Evolutionary conservation across 306 rosid species (phyloP).

Genomic region (Oxytropis ochrocephala): DNA sequence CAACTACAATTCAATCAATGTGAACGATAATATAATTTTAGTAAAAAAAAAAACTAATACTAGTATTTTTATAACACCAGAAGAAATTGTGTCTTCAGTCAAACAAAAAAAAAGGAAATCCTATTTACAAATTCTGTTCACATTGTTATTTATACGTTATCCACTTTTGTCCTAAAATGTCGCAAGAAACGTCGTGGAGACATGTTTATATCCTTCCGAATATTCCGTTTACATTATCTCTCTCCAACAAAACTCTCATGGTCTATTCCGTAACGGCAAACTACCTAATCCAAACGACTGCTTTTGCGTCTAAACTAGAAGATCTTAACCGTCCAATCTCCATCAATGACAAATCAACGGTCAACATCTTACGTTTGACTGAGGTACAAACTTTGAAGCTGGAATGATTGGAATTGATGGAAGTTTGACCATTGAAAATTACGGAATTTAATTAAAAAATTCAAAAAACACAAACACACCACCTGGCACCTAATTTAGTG

Average conservation of each 20-base stretch:
- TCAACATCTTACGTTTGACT: slow-evolving; percentile 25
- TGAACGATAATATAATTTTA: no score
- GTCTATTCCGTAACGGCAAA: background rate
- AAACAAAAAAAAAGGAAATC: no score
- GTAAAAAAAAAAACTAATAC: no score
- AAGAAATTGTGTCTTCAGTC: no score
- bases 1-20: no score
- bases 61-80: no score
- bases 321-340: slow-evolving; percentile 15
- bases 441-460: background rate
- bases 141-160: no score
- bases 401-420: slow-evolving; percentile 40
- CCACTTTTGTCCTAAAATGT: no score
- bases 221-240: no score
- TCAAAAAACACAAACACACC: slow-evolving; percentile 18
- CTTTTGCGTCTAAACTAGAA: slow-evolving; percentile 4
- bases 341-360: background rate
- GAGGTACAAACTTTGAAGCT: slow-evolving; percentile 34
- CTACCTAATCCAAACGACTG: background rate
- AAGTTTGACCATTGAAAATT: slow-evolving; percentile 39
- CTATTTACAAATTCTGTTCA: no score
- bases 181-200: no score
- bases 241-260: background rate
- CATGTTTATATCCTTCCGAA: no score
- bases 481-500: slow-evolving; percentile 30